phyloP scores from a whole-genome alignment of 345 rosid genomes.

The Melastoma malabathricum region DNA sequence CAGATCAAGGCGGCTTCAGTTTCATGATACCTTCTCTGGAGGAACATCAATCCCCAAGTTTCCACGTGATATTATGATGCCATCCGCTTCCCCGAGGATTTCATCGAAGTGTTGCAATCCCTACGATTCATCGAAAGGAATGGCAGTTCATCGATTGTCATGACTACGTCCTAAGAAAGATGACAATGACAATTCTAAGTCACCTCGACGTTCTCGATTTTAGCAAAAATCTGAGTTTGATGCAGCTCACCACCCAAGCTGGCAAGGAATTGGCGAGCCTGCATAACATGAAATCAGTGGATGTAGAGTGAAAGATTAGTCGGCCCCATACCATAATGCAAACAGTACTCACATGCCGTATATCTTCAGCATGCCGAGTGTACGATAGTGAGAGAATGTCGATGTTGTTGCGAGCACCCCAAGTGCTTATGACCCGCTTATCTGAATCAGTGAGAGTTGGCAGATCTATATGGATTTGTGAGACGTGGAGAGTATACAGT shows the following conservation, averaged over 20 bases:
- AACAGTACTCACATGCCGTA: constrained; percentile 38
- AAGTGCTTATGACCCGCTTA: constrained; percentile 59
- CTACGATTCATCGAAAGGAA: constrained; percentile 11
- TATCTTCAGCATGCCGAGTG: constrained; percentile 54
- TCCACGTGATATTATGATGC: constrained; percentile 57
- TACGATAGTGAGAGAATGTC: constrained; percentile 57
- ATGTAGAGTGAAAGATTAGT: constrained; percentile 1
- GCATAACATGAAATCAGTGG: constrained; percentile 6
- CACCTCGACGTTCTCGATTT: constrained; percentile 64
- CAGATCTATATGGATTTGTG: constrained; percentile 49
- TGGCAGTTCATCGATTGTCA: not conserved
- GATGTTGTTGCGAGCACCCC: constrained; percentile 54
- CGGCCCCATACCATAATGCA: no score
- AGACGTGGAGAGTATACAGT: constrained; percentile 53
- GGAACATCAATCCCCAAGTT: constrained; percentile 68
- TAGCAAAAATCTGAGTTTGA: constrained; percentile 55
- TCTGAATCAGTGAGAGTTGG: constrained; percentile 53
- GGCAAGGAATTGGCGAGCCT: constrained; percentile 52
- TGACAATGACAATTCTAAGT: not conserved
- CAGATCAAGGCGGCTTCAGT: no score
- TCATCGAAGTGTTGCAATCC: constrained; percentile 60
- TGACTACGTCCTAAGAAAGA: not conserved
- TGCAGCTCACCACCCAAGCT: constrained; percentile 32
- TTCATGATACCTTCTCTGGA: constrained; percentile 47
- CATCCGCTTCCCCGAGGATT: constrained; percentile 59